These are phyloP conservation scores for Tothia fuscella DNA, from an alignment of 2,329 filamentous ascomycete genomes.

Conservation along the genomic window DNA sequence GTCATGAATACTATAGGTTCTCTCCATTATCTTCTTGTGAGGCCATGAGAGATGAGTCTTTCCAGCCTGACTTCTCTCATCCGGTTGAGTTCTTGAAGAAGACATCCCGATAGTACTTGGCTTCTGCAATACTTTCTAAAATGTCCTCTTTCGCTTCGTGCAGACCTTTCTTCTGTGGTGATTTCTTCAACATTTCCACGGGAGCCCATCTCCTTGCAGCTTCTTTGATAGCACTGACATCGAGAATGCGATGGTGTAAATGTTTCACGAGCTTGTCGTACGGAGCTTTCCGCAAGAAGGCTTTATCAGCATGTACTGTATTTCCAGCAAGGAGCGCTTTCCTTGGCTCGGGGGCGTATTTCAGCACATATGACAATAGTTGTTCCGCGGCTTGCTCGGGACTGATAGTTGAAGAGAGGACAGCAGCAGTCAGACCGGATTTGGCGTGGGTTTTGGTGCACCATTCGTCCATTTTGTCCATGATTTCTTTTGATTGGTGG, in stretches of 20 bases:
- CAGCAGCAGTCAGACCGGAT: conserved; percentile 70
- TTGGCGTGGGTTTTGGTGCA: conserved; percentile 67
- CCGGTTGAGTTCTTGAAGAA: conserved; percentile 45
- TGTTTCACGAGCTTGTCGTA: conserved; percentile 63
- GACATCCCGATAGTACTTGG: conserved; percentile 62
- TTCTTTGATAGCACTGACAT: conserved; percentile 89
- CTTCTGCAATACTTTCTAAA: conserved; percentile 87
- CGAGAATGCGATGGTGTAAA: conserved; percentile 80
- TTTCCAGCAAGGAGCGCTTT: conserved; percentile 77
- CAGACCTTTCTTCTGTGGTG: conserved; percentile 59
- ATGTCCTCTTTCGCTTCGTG: conserved; percentile 87
- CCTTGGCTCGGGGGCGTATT: conserved; percentile 53
- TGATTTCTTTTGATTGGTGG: conserved; percentile 55
- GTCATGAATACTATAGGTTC: no score
- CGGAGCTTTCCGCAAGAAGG: conserved; percentile 63
- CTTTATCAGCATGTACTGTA: conserved; percentile 79
- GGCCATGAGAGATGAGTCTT: no score
- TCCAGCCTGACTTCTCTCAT: no score
- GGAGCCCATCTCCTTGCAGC: conserved; percentile 71
- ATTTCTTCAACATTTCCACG: conserved; percentile 44
- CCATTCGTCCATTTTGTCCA: conserved; percentile 81
- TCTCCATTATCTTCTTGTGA: no score
- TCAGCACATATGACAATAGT: conserved; percentile 67
- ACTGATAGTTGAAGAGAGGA: conserved; percentile 60
- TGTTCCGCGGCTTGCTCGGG: conserved; percentile 58